phyloP scores from a whole-genome alignment of 2,329 filamentous ascomycete species.

The Lasiodiplodia theobromae region DNA sequence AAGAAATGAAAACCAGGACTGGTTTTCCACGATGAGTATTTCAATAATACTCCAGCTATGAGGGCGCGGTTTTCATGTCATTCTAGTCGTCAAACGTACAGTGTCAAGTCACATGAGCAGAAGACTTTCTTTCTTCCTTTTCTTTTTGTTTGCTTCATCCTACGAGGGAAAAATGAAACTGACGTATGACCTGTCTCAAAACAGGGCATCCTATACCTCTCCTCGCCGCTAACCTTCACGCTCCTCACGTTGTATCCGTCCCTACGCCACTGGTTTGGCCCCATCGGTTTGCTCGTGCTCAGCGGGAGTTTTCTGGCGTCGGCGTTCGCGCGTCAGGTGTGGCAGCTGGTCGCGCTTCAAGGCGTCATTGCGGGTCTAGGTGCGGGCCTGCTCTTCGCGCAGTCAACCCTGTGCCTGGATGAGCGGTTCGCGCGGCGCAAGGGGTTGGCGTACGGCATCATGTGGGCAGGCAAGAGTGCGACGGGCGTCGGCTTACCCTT shows the following conservation, averaged over 20 bases:
- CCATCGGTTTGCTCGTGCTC: slow-evolving; percentile 47
- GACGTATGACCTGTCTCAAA: not conserved
- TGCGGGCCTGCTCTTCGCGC: slow-evolving; percentile 59
- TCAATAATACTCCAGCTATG: not conserved
- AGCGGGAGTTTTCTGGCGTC: slow-evolving; percentile 45
- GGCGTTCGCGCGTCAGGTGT: slow-evolving; percentile 45
- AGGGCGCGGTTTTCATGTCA: not conserved
- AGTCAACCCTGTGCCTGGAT: slow-evolving; percentile 58
- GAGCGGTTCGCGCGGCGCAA: slow-evolving; percentile 62
- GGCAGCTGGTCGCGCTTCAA: slow-evolving; percentile 49
- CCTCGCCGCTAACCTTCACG: slow-evolving; percentile 50
- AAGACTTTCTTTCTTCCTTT: not conserved
- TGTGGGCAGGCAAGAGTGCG: slow-evolving; percentile 39
- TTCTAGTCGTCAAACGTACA: not conserved
- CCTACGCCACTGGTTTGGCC: slow-evolving; percentile 44
- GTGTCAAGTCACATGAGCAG: not conserved
- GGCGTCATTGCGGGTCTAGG: slow-evolving; percentile 53
- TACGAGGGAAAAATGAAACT: not conserved
- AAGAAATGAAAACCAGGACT: not conserved
- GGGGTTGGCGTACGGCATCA: slow-evolving; percentile 61
- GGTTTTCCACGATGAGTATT: not conserved
- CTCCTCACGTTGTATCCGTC: slow-evolving; percentile 48
- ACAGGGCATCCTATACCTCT: slow-evolving; percentile 57
- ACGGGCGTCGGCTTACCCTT: slow-evolving; percentile 20
- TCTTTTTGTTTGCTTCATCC: not conserved